phyloP scores from a whole-genome alignment of 2,329 filamentous ascomycete genomes.

The Fusarium sulawesiense region DNA sequence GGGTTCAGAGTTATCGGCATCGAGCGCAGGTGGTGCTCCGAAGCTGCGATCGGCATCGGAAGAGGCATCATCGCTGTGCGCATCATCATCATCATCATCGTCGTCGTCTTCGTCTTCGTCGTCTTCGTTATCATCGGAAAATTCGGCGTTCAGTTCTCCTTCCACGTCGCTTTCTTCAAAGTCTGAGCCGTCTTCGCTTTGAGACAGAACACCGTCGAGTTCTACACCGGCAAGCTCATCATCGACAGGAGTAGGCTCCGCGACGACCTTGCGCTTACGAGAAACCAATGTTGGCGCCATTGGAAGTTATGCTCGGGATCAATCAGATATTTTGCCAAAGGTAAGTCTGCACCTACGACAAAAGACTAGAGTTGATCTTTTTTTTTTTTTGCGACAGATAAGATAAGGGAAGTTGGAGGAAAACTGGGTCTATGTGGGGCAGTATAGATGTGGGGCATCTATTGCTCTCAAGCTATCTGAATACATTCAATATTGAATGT shows the following conservation, averaged over 20 bases:
- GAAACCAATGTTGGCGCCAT: conserved; percentile 40
- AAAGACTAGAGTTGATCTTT: not conserved
- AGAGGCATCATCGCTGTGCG: conserved; percentile 43
- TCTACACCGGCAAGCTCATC: conserved; percentile 57
- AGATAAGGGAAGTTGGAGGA: conserved; percentile 19
- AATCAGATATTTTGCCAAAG: conserved; percentile 8
- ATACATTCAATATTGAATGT: not conserved
- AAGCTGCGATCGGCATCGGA: conserved; percentile 54
- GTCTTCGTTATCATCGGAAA: conserved; percentile 41
- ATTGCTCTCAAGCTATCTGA: not conserved
- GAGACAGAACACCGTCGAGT: conserved; percentile 67
- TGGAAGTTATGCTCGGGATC: conserved; percentile 1
- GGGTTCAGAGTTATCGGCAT: conserved; percentile 56
- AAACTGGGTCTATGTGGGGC: not conserved
- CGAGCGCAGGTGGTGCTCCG: conserved; percentile 46
- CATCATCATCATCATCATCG: conserved; percentile 40
- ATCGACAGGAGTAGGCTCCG: conserved; percentile 21
- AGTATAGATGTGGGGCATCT: not conserved
- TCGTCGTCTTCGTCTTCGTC: conserved; percentile 57
- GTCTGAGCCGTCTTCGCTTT: conserved; percentile 68
- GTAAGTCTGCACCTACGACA: not conserved
- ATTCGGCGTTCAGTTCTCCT: conserved; percentile 51
- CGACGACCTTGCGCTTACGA: conserved; percentile 43
- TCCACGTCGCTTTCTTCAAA: conserved; percentile 55
- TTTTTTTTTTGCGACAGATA: conserved; percentile 32